A percentile compares a stretch with the other conserved stretches of the same genome.
Evolutionary conservation across 2,329 filamentous ascomycete species (phyloP).

Genomic region (Pseudodiploospora longispora): DNA sequence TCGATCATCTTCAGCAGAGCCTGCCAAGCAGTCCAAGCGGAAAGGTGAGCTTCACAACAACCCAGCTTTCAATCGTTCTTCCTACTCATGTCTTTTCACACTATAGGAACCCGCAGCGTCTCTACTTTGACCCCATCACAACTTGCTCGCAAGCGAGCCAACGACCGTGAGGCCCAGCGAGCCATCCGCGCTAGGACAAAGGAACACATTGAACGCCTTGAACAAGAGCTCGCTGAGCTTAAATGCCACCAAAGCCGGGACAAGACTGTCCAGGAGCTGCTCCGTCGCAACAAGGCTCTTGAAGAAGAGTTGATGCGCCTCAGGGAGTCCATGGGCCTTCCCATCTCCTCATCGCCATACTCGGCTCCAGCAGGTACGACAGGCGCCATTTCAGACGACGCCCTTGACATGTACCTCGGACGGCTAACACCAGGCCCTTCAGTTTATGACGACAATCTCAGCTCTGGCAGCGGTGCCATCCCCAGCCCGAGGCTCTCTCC

Average conservation of each 20-base stretch:
- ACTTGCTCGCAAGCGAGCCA: constrained; percentile 81
- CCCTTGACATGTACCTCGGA: constrained; percentile 6
- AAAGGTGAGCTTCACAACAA: constrained; percentile 30
- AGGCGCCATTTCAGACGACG: constrained; percentile 9
- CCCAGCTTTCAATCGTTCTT: neutral
- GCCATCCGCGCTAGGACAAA: constrained; percentile 82
- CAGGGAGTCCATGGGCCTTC: constrained; percentile 36
- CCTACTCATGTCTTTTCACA: neutral
- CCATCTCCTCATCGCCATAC: constrained; percentile 32
- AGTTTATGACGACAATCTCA: constrained; percentile 36
- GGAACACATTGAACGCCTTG: constrained; percentile 72
- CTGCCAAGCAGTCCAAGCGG: constrained; percentile 34
- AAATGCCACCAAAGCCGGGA: constrained; percentile 40
- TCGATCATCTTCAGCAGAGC: constrained; percentile 35
- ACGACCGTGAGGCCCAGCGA: constrained; percentile 84
- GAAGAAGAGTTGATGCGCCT: constrained; percentile 43
- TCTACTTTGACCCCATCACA: constrained; percentile 83
- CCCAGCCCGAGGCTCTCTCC: constrained; percentile 38
- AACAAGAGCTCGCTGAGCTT: constrained; percentile 67
- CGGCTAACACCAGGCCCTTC: constrained; percentile 15
- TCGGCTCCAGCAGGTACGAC: constrained; percentile 30
- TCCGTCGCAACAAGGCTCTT: constrained; percentile 44
- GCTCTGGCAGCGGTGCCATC: constrained; percentile 29
- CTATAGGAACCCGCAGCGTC: constrained; percentile 60
- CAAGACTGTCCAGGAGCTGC: constrained; percentile 42